Conservation (phyloP, 1,284 basidiomycete species). For the Sutorius eximius region DNA sequence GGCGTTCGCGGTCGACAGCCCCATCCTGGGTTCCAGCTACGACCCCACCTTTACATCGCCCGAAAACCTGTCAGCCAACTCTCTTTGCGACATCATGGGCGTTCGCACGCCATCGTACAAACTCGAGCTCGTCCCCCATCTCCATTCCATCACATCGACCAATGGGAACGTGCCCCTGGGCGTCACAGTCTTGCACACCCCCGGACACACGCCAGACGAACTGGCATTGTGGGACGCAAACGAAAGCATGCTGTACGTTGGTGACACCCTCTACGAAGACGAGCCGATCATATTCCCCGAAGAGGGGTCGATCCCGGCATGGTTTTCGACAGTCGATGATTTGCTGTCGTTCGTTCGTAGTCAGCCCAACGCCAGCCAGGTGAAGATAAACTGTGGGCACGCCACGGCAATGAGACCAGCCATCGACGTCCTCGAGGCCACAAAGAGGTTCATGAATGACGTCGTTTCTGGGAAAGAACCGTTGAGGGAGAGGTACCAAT, state of each 20-base stretch:
- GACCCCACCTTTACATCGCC: constrained; percentile 45
- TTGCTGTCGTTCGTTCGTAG: constrained; percentile 42
- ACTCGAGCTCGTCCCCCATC: constrained; percentile 45
- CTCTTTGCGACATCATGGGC: constrained; percentile 44
- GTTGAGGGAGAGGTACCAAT: constrained; percentile 35
- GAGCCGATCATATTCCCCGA: constrained; percentile 54
- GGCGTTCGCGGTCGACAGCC: constrained; percentile 47
- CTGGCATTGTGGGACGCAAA: constrained; percentile 49
- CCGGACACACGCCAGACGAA: constrained; percentile 58
- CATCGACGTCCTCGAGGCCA: constrained; percentile 42
- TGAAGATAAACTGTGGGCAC: constrained; percentile 51
- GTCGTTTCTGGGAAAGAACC: constrained; percentile 45
- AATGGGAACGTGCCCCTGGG: constrained; percentile 28
- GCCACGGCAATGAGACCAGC: constrained; percentile 45
- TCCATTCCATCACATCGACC: constrained; percentile 28
- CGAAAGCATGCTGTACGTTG: constrained; percentile 54
- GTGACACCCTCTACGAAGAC: constrained; percentile 55
- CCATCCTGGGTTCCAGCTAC: constrained; percentile 47
- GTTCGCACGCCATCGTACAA: constrained; percentile 45
- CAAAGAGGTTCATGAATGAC: constrained; percentile 47
- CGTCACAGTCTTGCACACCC: constrained; percentile 50
- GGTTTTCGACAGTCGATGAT: constrained; percentile 45
- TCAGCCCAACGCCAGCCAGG: constrained; percentile 26
- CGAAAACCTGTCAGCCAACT: constrained; percentile 41
- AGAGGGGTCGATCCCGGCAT: constrained; percentile 49